A percentile compares a stretch with the other conserved stretches of the same genome.
Conservation (phyloP, 176 grass and related monocot genomes). For the Oryza nivara region DNA sequence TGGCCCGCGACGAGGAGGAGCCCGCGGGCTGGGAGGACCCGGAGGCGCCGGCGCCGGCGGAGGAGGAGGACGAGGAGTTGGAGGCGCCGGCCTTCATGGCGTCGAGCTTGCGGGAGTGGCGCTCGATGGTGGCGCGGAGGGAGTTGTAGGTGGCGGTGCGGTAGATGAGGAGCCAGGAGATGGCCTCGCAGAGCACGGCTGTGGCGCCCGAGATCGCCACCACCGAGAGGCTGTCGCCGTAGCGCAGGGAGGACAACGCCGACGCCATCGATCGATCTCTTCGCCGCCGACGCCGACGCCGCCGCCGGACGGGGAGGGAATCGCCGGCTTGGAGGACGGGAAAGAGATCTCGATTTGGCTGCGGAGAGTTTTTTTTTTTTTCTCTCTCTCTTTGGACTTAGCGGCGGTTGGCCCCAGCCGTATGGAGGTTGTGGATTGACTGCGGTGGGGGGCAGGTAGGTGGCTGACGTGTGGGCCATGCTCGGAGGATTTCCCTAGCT, state of each 20-base stretch:
- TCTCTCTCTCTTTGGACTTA: neutral
- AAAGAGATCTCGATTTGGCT: conserved; percentile 51
- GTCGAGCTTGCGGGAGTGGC: conserved; percentile 93
- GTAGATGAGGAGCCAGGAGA: conserved; percentile 99
- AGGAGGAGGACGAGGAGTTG: conserved; percentile 1
- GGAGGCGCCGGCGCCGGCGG: neutral
- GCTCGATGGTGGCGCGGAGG: conserved; percentile 89
- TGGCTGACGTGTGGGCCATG: conserved; percentile 12
- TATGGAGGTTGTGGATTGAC: neutral
- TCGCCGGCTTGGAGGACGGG: neutral
- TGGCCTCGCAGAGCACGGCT: conserved; percentile 88
- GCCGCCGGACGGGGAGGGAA: neutral
- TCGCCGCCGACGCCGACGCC: neutral
- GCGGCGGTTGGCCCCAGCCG: neutral
- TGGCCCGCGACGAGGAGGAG: conserved; percentile 58
- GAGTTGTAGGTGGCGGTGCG: conserved; percentile 95
- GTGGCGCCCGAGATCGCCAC: conserved; percentile 77
- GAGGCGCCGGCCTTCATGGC: conserved; percentile 68
- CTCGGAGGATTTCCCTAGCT: neutral
- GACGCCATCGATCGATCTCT: conserved; percentile 48
- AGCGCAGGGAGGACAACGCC: conserved; percentile 58
- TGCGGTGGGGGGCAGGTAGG: neutral
- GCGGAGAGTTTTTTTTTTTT: neutral
- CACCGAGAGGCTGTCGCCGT: conserved; percentile 79
- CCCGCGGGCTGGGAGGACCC: conserved; percentile 31